Conservation (phyloP, 805 yeast species). For the Schwanniomyces polymorphus region DNA sequence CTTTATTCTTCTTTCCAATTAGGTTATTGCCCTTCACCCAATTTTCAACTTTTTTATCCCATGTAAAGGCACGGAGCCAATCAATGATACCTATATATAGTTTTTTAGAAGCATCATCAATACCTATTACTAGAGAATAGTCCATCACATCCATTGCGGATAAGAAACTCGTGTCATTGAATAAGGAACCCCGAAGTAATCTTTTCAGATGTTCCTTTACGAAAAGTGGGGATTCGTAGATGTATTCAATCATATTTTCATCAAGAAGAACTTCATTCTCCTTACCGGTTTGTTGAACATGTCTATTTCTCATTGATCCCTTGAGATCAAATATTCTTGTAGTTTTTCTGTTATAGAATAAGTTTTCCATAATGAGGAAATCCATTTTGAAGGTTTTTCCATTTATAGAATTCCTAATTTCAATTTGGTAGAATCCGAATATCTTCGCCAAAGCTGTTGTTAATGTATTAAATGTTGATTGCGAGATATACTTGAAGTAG, state of each 20-base stretch:
- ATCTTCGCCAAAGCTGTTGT: slow-evolving; percentile 94
- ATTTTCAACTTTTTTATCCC: slow-evolving; percentile 98
- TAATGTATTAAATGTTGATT: slow-evolving; percentile 89
- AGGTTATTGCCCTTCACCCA: slow-evolving; percentile 94
- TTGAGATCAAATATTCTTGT: slow-evolving; percentile 90
- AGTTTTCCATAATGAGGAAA: slow-evolving; percentile 91
- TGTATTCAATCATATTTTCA: slow-evolving; percentile 97
- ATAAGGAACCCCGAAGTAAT: slow-evolving; percentile 79
- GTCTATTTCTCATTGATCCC: slow-evolving; percentile 97
- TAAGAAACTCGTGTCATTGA: slow-evolving; percentile 92
- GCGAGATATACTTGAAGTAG: slow-evolving; percentile 93
- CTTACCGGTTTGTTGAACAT: slow-evolving; percentile 93
- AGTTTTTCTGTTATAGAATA: slow-evolving; percentile 81
- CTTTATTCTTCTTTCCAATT: slow-evolving; percentile 80
- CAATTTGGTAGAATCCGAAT: slow-evolving; percentile 93
- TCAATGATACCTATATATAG: slow-evolving; percentile 93
- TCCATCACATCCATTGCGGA: slow-evolving; percentile 99
- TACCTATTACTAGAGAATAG: slow-evolving; percentile 91
- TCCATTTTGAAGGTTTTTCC: slow-evolving; percentile 84
- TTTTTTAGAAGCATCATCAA: slow-evolving; percentile 61
- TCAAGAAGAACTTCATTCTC: slow-evolving; percentile 93
- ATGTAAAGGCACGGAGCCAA: slow-evolving; percentile 92
- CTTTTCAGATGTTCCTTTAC: slow-evolving; percentile 91
- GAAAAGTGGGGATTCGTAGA: slow-evolving; percentile 93
- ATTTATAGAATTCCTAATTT: slow-evolving; percentile 73